Base-by-base conservation (phyloP, 2,329 filamentous ascomycete genomes). In the Aureobasidium sp. region DNA sequence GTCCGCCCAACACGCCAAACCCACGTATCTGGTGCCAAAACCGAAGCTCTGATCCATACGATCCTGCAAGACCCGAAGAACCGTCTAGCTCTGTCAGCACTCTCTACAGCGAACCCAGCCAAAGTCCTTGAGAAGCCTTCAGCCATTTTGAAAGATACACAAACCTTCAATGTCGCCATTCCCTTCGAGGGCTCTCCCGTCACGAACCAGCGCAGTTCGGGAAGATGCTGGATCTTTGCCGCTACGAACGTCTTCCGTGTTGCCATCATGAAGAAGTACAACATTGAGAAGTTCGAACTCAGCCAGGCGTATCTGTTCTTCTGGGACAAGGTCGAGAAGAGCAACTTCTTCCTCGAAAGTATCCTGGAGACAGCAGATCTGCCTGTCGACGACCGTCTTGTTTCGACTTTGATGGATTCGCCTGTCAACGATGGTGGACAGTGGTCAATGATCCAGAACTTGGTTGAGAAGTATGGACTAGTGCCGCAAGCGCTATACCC, bases 281-380 rank as follows among this genome's bases (percentile, higher is more conserved):
- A 86, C 66, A 82, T 96, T 24, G 83, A 86, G 51, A 80, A 83
- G 59, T 95, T 96, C 69, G 89, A 96, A 78, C 80, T 96, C n/a
- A 92, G 87, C 34, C 92, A 96, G 75, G 81, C 87, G 1, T 95
- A 95, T 70, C 82, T 96, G 4, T 96, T 93, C 77, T 96, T 91
- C 81, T 95, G 89, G 87, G 92, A 96, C 74, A 96, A 96, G 77
- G 84, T 96, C 24, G 92, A 96, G 75, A 96, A 96, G 75, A 82
- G 88, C 9, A 96, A 96, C 74, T 96, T 84, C 79, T 96, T 95
- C 77, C 82, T 96, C 20, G 90, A 95, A 75, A 88, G 89, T 69
- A 84, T 93, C 64, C 83, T 96, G 61, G 85, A 90, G 65, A 95
- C 91, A 0, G 82, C 84, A 0, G 78, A 79, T 57, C 82, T 91